Base-by-base conservation (phyloP, 805 yeast genomes). In the Cyberlindnera samutprakarnensis region DNA sequence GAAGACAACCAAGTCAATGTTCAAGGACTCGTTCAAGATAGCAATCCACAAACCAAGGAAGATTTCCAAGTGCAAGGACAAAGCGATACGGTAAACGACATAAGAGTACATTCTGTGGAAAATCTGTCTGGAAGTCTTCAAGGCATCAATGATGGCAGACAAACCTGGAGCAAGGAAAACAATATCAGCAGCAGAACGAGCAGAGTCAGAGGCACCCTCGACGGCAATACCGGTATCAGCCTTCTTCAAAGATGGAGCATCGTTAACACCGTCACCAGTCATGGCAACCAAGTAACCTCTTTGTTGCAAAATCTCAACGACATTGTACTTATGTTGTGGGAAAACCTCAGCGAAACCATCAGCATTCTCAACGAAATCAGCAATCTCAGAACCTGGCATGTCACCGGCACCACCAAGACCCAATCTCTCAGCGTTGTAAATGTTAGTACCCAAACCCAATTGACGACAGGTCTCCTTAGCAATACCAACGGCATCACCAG, bases 221-320 rank as follows among this genome's bases (percentile, higher is more conserved):
- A 86, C 95, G 58, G 96, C 96, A 72, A 87, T 87, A 80, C 96
- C 96, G 50, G 84, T 77, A 58, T 79, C 87, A 54, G 94, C 94
- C 76, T 86, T 86, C 86, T 86, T 86, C 69, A 86, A 76, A 47
- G 95, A 86, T 57, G 96, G 96, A 56, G 95, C 95, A 70, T 86
- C 96, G 74, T 86, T 86, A 62, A 86, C 95, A 84, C 96, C 96
- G 63, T 86, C 96, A 82, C 96, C 96, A 73, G 96, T 86, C 96
- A 86, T 86, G 67, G 95, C 96, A 69, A 87, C 94, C 69, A 86
- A 75, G 79, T 82, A 85, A 68, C 95, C 95, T 76, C 95, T 80
- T 63, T 79, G 75, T 74, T 86, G 95, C 66, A 86, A 75, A 62
- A 85, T 84, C 71, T 85, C 95, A 66, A 86, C 96, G 57, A 88